phyloP scores from a whole-genome alignment of 2,329 filamentous ascomycete genomes.

The Diaporthe velutina region DNA sequence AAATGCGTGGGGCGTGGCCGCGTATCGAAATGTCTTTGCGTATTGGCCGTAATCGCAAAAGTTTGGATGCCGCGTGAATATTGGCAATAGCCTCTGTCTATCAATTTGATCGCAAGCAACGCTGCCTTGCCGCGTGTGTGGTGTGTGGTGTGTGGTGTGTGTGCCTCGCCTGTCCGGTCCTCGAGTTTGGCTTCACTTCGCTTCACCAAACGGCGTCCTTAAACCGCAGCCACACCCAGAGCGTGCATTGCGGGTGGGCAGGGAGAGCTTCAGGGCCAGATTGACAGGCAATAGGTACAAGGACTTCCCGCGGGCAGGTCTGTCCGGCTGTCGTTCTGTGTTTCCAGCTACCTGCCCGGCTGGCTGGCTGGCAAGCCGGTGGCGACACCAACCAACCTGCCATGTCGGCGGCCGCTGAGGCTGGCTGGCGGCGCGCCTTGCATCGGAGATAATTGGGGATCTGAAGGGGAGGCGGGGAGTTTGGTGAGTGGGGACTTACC shows the following conservation, averaged over 20 bases:
- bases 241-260: neutral
- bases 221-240: neutral
- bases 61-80: neutral
- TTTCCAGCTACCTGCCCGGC: neutral
- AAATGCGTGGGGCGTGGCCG: conserved; percentile 9
- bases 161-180: neutral
- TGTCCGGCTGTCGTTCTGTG: neutral
- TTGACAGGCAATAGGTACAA: neutral
- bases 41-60: conserved; percentile 17
- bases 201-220: neutral
- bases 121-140: neutral
- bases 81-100: conserved; percentile 23
- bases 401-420: conserved; percentile 10
- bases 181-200: neutral
- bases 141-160: neutral
- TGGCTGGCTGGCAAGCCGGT: neutral
- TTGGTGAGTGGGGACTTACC: conserved; percentile 31
- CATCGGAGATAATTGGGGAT: neutral
- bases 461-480: neutral
- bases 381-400: neutral
- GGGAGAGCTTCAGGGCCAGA: conserved; percentile 24
- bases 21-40: conserved; percentile 19
- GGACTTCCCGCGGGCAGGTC: neutral
- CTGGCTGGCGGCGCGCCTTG: conserved; percentile 1
- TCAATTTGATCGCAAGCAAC: neutral